Percentiles rank a stretch among this genome's conserved stretches.
Evolutionary conservation across 495 filamentous ascomycete genomes (phyloP).

Genomic region (Podospora pseudopauciseta): DNA sequence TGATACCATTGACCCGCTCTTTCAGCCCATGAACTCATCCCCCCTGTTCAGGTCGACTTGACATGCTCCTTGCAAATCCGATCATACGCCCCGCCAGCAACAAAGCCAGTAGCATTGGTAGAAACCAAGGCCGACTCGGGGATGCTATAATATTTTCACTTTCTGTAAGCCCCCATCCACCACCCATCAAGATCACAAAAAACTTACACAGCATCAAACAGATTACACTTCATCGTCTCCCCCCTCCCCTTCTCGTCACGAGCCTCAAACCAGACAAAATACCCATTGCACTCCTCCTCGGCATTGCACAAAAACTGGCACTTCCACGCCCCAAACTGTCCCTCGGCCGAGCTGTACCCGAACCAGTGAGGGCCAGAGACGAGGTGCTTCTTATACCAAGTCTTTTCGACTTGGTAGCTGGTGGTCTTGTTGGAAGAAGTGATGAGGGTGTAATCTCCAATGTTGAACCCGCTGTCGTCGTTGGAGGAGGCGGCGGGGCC

Average conservation of each 20-base stretch:
- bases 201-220: constrained; percentile 37
- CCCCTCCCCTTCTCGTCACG: constrained; percentile 11
- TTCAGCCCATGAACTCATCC: not conserved
- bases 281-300: constrained; percentile 25
- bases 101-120: constrained; percentile 14
- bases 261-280: constrained; percentile 29
- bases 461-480: constrained; percentile 12
- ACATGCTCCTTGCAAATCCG: constrained; percentile 19
- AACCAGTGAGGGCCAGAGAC: constrained; percentile 30
- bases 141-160: constrained; percentile 18
- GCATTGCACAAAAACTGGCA: constrained; percentile 39
- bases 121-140: constrained; percentile 20
- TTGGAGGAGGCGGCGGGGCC: constrained; percentile 22
- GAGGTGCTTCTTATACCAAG: constrained; percentile 25
- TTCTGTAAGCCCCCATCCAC: not conserved
- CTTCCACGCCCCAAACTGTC: constrained; percentile 32
- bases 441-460: constrained; percentile 27
- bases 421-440: constrained; percentile 8
- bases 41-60: not conserved
- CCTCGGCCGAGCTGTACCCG: not conserved
- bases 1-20: not conserved
- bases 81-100: constrained; percentile 29
- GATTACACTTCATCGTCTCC: constrained; percentile 29
- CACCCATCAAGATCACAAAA: too few relatives aligned
- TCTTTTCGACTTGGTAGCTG: constrained; percentile 20